Evolutionary conservation across 192 early-diverging fungal species (phyloP), one percentile per base, ranked within the genome.

Genomic region (Phlyctochytrium bullatum): DNA sequence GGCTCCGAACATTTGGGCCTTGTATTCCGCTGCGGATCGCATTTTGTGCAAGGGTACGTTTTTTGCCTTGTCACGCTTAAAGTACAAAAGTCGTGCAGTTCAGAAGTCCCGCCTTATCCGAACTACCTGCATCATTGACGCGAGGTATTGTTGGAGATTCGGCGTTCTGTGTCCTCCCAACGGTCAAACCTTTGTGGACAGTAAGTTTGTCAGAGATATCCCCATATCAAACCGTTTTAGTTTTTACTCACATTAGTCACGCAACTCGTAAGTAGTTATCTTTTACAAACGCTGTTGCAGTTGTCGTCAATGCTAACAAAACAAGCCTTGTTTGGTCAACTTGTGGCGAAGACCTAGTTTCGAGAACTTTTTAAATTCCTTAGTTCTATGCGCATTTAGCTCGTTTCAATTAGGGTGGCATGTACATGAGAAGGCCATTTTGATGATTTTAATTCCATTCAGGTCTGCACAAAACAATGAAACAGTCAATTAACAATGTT

Each of bases 371-470:
- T 34, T 96, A 27, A 77, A 88, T 56, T 83, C 84, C 0, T 69
- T 96, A 12, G 86, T 92, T 2, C 77, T 94, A 24, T 93, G 91
- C 60, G 92, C 87, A 1, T 95, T 89, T 59, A 83, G 90, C 3
- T 93, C 94, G 27, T 98, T 91, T 73, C 69, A 96, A 68, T 97
- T 96, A 76, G 94, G 94, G 34, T 98, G 95, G 95, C 96, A 98
- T 78, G 96, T 98, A 20, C 96, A 98, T 65, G 96, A 98, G 66
- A 98, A 98, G 74, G 96, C 96, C 0, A 86, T 95, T 16, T 77
- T 98, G 63, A 64, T 96, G 63, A 83, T 93, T 28, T 65, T 88
- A 30, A 80, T 90, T 47, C 89, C 89, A 23, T 76, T 88, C 35
- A n/a, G n/a, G n/a, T n/a, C n/a, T n/a, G n/a, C n/a, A n/a, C n/a